Evolutionary conservation across 495 filamentous ascomycete species (phyloP), one percentile per base, ranked within the genome.

Genomic region (Symbiotaphrina buchneri): DNA sequence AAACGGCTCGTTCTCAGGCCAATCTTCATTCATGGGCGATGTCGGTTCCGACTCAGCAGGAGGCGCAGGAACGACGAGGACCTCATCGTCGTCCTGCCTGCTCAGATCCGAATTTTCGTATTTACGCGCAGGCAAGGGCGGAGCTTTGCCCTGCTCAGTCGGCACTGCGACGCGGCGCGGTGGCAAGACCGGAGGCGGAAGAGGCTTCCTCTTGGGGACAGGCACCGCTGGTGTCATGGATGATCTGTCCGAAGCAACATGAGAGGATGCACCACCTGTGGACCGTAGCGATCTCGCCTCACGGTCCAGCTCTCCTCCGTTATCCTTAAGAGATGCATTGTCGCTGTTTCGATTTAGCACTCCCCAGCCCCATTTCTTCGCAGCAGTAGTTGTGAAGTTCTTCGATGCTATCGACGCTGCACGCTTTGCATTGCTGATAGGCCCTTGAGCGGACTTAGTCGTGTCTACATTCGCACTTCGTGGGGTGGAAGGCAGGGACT

Each of bases 331-430:
- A n/a, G n/a, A n/a, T n/a, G n/a, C n/a, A n/a, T 40, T 30, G 0
- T 59, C 54, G 10, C 18, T 32, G 6, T 65, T 59, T 23, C 70
- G 64, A 30, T 67, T 66, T 30, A 84, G 60, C 3, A 78, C 68
- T 41, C 65, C 73, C 56, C 68, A 63, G 11, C 76, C 67, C 84
- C 83, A 94, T 48, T 77, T 81, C 47, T 74, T 84, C 2, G 82
- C 41, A n/a, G 66, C 71, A 4, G 74, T 71, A 10, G 80, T 76
- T 3, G 71, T 79, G 27, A 71, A 71, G 0, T 71, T 65, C 21
- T 90, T 58, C 3, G 74, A 66, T 18, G 66, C 56, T 6, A 59
- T n/a, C n/a, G n/a, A n/a, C n/a, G n/a, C n/a, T n/a, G n/a, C n/a
- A n/a, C n/a, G n/a, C n/a, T n/a, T n/a, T n/a, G n/a, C n/a, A n/a